Conservation (phyloP, 495 filamentous ascomycete genomes). For the Entonaema liquescens region DNA sequence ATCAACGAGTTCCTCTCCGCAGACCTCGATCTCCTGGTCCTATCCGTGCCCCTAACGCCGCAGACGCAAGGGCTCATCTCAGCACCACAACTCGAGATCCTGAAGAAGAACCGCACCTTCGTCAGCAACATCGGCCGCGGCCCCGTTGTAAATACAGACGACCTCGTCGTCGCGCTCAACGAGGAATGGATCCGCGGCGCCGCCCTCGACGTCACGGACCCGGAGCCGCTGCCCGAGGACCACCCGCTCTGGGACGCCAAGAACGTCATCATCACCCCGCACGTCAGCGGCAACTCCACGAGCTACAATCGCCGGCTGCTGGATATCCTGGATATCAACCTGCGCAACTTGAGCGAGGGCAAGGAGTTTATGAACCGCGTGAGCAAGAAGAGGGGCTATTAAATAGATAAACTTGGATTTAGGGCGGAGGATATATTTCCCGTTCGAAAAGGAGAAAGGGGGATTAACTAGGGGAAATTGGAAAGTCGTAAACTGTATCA, state of each 20-base stretch:
- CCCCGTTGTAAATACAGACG: constrained; percentile 72
- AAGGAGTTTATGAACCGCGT: constrained; percentile 73
- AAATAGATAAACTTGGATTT: not conserved
- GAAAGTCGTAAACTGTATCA: not conserved
- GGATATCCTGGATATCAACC: constrained; percentile 68
- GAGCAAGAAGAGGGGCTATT: constrained; percentile 70
- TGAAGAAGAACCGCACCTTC: constrained; percentile 65
- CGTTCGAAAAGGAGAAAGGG: not conserved
- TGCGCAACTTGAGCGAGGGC: constrained; percentile 66
- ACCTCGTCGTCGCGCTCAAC: constrained; percentile 70
- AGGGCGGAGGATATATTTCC: not conserved
- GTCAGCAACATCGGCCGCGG: constrained; percentile 81
- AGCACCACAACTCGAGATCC: constrained; percentile 70
- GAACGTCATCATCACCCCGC: constrained; percentile 81
- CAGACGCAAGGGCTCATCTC: constrained; percentile 71
- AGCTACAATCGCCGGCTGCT: constrained; percentile 68
- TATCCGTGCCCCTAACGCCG: constrained; percentile 76
- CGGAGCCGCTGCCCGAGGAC: constrained; percentile 78
- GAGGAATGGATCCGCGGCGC: constrained; percentile 70
- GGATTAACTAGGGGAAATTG: not conserved
- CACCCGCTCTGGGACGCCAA: constrained; percentile 76
- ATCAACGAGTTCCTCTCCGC: constrained; percentile 72
- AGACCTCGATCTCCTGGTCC: constrained; percentile 78
- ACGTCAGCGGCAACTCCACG: constrained; percentile 71
- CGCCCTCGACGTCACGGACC: constrained; percentile 86